Percentiles rank a stretch among this genome's conserved stretches.
phyloP scores from a whole-genome alignment of 495 filamentous ascomycete species.

The Staphylotrichum longicolle region DNA sequence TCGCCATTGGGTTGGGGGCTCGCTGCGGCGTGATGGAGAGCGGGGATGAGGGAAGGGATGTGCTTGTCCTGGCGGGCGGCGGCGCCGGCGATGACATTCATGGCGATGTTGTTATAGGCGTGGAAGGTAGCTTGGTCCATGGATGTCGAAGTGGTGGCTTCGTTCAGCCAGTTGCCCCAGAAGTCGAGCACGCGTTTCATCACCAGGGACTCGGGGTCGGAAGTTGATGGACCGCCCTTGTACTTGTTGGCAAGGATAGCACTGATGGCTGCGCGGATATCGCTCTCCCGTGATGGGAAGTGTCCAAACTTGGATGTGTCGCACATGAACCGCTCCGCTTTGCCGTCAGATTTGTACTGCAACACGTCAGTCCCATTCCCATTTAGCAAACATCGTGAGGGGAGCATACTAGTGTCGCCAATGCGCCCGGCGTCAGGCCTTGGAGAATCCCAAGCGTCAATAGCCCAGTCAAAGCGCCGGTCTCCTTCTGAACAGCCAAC shows the following conservation, averaged over 20 bases:
- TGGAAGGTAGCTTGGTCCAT: constrained; percentile 22
- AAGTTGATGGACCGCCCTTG: constrained; percentile 30
- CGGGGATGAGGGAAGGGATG: constrained; percentile 22
- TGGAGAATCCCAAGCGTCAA: constrained; percentile 46
- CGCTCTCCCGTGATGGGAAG: constrained; percentile 14
- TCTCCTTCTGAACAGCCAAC: neutral
- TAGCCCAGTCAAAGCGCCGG: constrained; percentile 14
- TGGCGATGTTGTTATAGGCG: constrained; percentile 26
- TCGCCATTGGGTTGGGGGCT: constrained; percentile 25
- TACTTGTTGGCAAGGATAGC: constrained; percentile 40
- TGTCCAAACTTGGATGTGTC: constrained; percentile 21
- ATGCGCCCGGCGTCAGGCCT: constrained; percentile 41
- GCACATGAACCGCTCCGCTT: constrained; percentile 30
- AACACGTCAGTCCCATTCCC: constrained; percentile 16
- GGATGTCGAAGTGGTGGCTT: constrained; percentile 15
- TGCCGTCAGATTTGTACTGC: constrained; percentile 30
- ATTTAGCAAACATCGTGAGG: neutral
- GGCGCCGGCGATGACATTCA: constrained; percentile 33
- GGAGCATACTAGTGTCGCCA: constrained; percentile 38
- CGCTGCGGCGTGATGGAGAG: constrained; percentile 24
- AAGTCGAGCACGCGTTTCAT: constrained; percentile 26
- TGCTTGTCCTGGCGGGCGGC: constrained; percentile 32
- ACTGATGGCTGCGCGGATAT: constrained; percentile 33
- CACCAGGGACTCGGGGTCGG: constrained; percentile 29
- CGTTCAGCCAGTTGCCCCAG: constrained; percentile 28